Conservation (phyloP, 768 basidiomycete species). For the Boletus rufocinnamomeus region DNA sequence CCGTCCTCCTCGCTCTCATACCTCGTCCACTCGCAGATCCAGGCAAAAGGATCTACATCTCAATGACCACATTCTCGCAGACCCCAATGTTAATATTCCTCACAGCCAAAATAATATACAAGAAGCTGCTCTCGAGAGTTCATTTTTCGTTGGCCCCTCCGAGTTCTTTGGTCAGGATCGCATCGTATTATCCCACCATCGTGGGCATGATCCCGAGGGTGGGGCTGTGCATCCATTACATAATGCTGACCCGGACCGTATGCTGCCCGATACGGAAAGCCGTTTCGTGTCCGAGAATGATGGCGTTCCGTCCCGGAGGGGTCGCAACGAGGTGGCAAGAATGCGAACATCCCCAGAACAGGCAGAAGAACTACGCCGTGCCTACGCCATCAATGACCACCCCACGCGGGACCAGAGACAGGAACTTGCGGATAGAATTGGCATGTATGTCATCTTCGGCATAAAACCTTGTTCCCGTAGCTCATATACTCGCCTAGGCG, state of each 20-base stretch:
- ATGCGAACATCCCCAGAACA: conserved; percentile 65
- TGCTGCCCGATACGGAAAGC: conserved; percentile 51
- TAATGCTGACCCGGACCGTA: conserved; percentile 50
- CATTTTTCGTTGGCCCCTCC: conserved; percentile 36
- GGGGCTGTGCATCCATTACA: conserved; percentile 29
- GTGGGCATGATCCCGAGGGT: conserved; percentile 29
- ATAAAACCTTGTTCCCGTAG: conserved; percentile 16
- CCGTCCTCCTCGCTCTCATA: conserved; percentile 28
- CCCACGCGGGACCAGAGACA: conserved; percentile 69
- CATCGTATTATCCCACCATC: conserved; percentile 36
- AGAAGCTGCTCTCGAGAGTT: conserved; percentile 29
- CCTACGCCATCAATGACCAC: conserved; percentile 65
- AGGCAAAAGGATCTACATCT: conserved; percentile 37
- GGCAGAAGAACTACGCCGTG: conserved; percentile 65
- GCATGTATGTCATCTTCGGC: conserved; percentile 59
- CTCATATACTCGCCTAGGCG: conserved; percentile 53
- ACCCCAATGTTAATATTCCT: conserved; percentile 8
- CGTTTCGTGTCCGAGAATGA: conserved; percentile 55
- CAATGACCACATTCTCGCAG: conserved; percentile 30
- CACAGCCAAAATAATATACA: conserved; percentile 12
- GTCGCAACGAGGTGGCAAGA: conserved; percentile 41
- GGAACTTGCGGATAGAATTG: conserved; percentile 64
- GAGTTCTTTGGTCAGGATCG: conserved; percentile 35
- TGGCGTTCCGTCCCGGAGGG: conserved; percentile 34
- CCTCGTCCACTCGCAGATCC: conserved; percentile 29